Base-by-base conservation (phyloP, 2,329 filamentous ascomycete genomes). In the Alternaria brassicae region DNA sequence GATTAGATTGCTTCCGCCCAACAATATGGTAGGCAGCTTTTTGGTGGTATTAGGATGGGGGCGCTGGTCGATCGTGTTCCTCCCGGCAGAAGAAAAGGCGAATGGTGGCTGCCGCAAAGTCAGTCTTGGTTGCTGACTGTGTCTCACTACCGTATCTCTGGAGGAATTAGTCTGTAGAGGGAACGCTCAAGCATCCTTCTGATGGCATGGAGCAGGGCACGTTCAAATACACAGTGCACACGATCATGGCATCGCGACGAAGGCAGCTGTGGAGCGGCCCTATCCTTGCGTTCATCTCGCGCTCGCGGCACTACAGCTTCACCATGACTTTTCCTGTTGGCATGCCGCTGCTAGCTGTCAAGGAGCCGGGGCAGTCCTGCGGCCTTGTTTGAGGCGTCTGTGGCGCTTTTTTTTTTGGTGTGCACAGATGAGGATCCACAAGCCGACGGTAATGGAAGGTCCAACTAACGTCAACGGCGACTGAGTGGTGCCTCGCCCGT, bases 211-310 rank as follows among this genome's bases (percentile, higher is more conserved):
- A 62, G 66, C 72, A 69, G 65, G 69, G 72, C 67, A 68, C 63
- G 63, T 58, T 71, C 70, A 73, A 70, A 71, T 73, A 77, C 65
- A 65, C 66, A 70, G 71, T 73, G 76, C 65, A 65, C 66, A 69
- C 65, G 70, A 56, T 72, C 70, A 66, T 54, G 66, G 67, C 67
- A 61, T 70, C 64, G 64, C 66, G 62, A 68, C 63, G 52, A 65
- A 65, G 63, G 21, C 52, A 62, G 59, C 63, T 68, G 71, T 67
- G 65, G 60, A 64, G 68, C 70, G 68, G 61, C 67, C 59, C 54
- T 63, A 76, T 72, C 73, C 73, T 72, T 71, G 73, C 59, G 65
- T 61, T 67, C 67, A 69, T 70, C 68, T 68, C 56, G 57, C 52
- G 51, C 65, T 63, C 63, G 66, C 61, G 53, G 67, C 60, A 56